Evolutionary conservation across 345 rosid genomes (phyloP), one percentile per base, ranked within the genome.

Genomic region (Microcos paniculata): DNA sequence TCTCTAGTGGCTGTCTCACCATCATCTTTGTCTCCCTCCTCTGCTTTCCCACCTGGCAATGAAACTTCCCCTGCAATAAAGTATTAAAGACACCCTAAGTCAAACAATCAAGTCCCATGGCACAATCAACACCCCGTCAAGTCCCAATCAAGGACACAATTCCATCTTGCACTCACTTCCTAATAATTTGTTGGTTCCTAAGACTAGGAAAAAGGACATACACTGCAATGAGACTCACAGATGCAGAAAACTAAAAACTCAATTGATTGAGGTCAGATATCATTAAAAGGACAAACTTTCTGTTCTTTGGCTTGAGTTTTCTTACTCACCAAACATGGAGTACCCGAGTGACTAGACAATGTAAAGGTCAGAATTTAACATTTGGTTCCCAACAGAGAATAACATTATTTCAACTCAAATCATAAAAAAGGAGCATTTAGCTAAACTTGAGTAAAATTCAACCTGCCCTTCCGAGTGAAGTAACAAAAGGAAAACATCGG

Each of bases 31-130:
- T 91, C 92, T 68, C 75, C 83, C 80, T 91, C 94, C 5, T 91
- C 94, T 4, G 87, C 83, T 80, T 90, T 90, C 58, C 97, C 94
- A 61, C 97, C 97, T 8, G 97, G 97, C 80, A 91, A 79, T 78
- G 97, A 87, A 78, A 91, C 89, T 81, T 91, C 97, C 70, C 94
- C 97, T 91, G 81, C 80, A 84, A 75, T 65, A 78, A 77, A 76
- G 31, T 26, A 62, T 28, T 18, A 46, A 30, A 9, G 21, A 19
- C 28, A 8, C n/a, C 18, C 42, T 10, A 70, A 19, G 46, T 70
- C 61, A 52, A 52, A 52, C 40, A 43, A 55, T 71, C 11, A 61
- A 42, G 16, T 72, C 38, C 52, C 52, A 15, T 14, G 24, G 23
- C 48, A 58, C 15, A 4, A 58, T 58, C 56, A 58, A 18, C 28